Evolutionary conservation across 768 basidiomycete species (phyloP), one percentile per base, ranked within the genome.

Genomic region (Neoboletus magnificus): DNA sequence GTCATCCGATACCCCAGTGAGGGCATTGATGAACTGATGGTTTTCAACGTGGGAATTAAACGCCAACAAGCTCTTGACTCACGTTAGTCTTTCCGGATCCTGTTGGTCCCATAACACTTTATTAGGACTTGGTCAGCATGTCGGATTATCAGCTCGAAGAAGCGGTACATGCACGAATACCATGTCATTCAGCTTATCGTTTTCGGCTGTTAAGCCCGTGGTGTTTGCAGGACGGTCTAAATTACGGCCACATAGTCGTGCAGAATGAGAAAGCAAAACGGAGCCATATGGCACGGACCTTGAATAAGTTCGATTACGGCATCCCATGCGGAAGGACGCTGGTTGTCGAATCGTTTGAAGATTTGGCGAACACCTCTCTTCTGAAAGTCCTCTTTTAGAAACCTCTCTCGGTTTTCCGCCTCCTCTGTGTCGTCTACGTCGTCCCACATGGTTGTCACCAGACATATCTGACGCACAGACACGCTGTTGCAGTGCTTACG

Each of bases 391-490:
- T 48, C 20, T 16, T 50, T 48, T 33, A 58, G n/a, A 16, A 43
- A 2, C 2, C n/a, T 11, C n/a, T 58, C 57, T 33, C 48, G 30
- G 23, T 4, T 13, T 30, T 47, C 30, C 25, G 55, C 57, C 20
- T 50, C 49, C 11, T 13, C 40, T 30, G 0, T 23, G 47, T 57
- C 33, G 22, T 20, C 6, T 30, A 51, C 35, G 13, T 56, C 16
- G 49, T 56, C 49, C 54, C 57, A 56, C 57, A 58, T 51, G 3
- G 58, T 57, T n/a, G 55, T 59, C 23, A 57, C 29, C 2, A 59
- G 46, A 32, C 58, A 52, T 48, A 48, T 52, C 7, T 35, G 36
- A 40, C 40, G 25, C 22, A 52, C 36, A 23, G 8, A 12, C 4
- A 35, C 15, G 13, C 39, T 6, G 35, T 23, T 32, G 6, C 56